Evolutionary conservation across 1,284 basidiomycete species (phyloP).

Genomic region (Tylopilus sp.): DNA sequence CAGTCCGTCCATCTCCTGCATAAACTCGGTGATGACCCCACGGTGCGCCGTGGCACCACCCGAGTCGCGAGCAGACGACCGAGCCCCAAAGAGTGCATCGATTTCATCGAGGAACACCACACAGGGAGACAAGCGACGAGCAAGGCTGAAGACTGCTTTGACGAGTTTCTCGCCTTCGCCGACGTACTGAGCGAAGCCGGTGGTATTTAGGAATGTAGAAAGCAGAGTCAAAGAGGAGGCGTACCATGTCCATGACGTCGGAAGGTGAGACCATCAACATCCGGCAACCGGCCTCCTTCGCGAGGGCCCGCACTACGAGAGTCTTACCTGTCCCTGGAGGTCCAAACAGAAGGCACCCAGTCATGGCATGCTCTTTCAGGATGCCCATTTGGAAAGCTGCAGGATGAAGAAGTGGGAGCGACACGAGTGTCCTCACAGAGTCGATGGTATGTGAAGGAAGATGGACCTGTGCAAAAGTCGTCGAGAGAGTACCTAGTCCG

Average conservation of each 20-base stretch:
- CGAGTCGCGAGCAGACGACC: constrained; percentile 74
- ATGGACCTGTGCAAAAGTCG: constrained; percentile 83
- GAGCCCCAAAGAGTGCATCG: constrained; percentile 88
- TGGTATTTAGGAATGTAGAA: constrained; percentile 3
- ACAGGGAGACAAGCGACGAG: constrained; percentile 82
- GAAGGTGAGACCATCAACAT: constrained; percentile 84
- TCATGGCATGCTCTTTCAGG: constrained; percentile 84
- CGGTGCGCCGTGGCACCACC: constrained; percentile 81
- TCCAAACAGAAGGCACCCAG: constrained; percentile 83
- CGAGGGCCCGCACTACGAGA: constrained; percentile 83
- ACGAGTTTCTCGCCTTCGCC: constrained; percentile 95
- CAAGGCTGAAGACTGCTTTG: constrained; percentile 84
- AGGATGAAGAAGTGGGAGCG: constrained; percentile 85
- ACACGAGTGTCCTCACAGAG: constrained; percentile 85
- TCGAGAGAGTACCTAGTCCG: constrained; percentile 61
- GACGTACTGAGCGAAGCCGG: constrained; percentile 61
- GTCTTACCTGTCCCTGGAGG: constrained; percentile 93
- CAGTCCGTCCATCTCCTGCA: constrained; percentile 98
- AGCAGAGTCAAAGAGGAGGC: constrained; percentile 13
- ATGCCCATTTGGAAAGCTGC: constrained; percentile 88
- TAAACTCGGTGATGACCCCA: constrained; percentile 87
- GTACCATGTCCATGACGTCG: constrained; percentile 85
- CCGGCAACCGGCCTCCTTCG: constrained; percentile 84
- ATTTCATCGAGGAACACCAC: constrained; percentile 97
- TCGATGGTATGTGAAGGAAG: constrained; percentile 82